Evolutionary conservation across 1,139 yeast genomes (phyloP).

Genomic region (Saccharomycopsis hybrid): DNA sequence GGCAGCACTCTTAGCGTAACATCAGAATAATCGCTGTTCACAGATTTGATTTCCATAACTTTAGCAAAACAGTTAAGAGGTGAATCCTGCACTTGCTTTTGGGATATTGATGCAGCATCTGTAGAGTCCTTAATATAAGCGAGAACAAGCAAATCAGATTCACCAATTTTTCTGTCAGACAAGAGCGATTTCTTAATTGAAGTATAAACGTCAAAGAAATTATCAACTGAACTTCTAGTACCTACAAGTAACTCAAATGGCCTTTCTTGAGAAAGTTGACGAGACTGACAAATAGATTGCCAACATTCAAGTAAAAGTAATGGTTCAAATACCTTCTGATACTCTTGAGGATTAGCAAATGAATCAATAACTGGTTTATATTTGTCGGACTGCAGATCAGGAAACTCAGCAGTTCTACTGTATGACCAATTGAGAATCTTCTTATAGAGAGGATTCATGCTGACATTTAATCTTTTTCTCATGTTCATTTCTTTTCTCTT

Average conservation of each 20-base stretch:
- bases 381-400: constrained; percentile 38
- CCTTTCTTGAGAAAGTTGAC: constrained; percentile 51
- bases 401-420: constrained; percentile 49
- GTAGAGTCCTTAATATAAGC: constrained; percentile 38
- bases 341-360: constrained; percentile 56
- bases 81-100: constrained; percentile 27
- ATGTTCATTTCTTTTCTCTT: constrained; percentile 70
- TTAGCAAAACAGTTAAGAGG: constrained; percentile 61
- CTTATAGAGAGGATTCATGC: constrained; percentile 66
- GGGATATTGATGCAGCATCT: constrained; percentile 22
- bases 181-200: constrained; percentile 52
- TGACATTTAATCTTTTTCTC: constrained; percentile 75
- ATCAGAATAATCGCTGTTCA: constrained; percentile 62
- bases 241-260: constrained; percentile 73
- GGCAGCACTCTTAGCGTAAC: constrained; percentile 63
- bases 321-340: constrained; percentile 67
- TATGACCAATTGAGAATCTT: constrained; percentile 75
- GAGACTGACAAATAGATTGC: constrained; percentile 79
- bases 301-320: constrained; percentile 83
- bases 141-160: constrained; percentile 72
- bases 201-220: constrained; percentile 84
- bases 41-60: constrained; percentile 61
- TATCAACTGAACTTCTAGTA: constrained; percentile 75
- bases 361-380: constrained; percentile 37
- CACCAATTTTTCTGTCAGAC: constrained; percentile 52